These are phyloP conservation scores for Cercospora citrullina DNA, from an alignment of 2,329 filamentous ascomycete species.

Conservation along the genomic window DNA sequence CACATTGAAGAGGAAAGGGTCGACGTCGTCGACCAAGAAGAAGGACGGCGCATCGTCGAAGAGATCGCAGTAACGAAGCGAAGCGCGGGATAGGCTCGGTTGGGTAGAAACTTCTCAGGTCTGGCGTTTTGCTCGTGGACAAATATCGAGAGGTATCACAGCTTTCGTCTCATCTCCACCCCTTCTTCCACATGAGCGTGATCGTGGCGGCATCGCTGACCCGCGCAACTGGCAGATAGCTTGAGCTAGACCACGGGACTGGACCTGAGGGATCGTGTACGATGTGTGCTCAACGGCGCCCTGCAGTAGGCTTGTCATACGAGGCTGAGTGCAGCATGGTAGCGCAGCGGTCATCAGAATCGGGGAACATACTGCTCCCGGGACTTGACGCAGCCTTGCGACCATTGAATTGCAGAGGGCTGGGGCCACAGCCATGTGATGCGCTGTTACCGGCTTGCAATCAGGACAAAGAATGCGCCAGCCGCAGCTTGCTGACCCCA, in stretches of 20 bases:
- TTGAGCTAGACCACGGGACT: background rate
- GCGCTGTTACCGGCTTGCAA: background rate
- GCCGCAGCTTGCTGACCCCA: background rate
- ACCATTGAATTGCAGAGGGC: background rate
- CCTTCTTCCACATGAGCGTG: background rate
- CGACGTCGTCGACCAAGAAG: slow-evolving; percentile 19
- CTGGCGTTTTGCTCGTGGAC: background rate
- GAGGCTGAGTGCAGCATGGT: background rate
- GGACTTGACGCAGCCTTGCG: background rate
- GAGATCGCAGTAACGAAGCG: background rate
- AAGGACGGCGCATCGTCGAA: slow-evolving; percentile 12
- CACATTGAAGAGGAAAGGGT: slow-evolving; percentile 24
- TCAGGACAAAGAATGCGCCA: background rate
- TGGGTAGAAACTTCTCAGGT: background rate
- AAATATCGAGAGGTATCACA: slow-evolving; percentile 16
- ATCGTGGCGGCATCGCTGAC: slow-evolving; percentile 3
- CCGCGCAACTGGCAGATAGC: slow-evolving; percentile 8
- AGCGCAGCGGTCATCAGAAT: background rate
- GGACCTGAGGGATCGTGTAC: slow-evolving; percentile 5
- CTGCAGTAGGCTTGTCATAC: background rate
- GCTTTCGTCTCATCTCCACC: slow-evolving; percentile 1
- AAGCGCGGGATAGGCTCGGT: background rate
- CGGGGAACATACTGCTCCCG: background rate
- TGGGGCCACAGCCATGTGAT: background rate
- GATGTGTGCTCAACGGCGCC: background rate